Conservation (phyloP, 257 asterid genomes). For the Solanum megistacrolobum region DNA sequence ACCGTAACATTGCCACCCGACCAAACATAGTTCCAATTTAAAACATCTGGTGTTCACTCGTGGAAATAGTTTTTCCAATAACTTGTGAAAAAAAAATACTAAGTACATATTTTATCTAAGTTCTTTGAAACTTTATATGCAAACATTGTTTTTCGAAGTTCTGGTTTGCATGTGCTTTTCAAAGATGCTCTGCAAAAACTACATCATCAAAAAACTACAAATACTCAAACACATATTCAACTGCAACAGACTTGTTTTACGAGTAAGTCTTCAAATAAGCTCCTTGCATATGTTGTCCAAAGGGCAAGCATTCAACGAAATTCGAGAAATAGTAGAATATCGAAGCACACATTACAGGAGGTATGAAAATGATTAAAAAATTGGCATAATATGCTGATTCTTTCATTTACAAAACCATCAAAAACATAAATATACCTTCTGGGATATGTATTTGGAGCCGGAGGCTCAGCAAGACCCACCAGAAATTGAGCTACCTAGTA, state of each 20-base stretch:
- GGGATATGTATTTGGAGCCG: slow-evolving; percentile 65
- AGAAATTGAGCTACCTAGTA: slow-evolving; percentile 84
- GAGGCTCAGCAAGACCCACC: slow-evolving; percentile 83
- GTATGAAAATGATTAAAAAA: neutral
- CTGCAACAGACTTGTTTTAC: neutral
- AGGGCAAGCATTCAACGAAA: neutral
- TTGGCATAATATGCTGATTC: neutral
- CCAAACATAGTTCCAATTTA: neutral
- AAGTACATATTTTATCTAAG: neutral
- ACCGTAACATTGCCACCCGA: neutral
- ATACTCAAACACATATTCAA: neutral
- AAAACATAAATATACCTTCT: slow-evolving; percentile 37
- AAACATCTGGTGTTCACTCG: neutral
- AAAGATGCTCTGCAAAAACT: neutral
- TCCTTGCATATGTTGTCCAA: neutral
- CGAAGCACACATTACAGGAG: neutral
- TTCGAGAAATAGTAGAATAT: neutral
- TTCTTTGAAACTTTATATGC: neutral
- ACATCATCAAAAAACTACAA: neutral
- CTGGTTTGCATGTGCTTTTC: neutral
- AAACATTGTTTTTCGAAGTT: neutral
- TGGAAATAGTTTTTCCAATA: neutral
- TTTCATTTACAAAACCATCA: neutral
- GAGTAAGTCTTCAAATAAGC: neutral
- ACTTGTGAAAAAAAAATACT: neutral